phyloP scores from a whole-genome alignment of 176 grass and related monocot genomes.

The Dactylis glomerata region DNA sequence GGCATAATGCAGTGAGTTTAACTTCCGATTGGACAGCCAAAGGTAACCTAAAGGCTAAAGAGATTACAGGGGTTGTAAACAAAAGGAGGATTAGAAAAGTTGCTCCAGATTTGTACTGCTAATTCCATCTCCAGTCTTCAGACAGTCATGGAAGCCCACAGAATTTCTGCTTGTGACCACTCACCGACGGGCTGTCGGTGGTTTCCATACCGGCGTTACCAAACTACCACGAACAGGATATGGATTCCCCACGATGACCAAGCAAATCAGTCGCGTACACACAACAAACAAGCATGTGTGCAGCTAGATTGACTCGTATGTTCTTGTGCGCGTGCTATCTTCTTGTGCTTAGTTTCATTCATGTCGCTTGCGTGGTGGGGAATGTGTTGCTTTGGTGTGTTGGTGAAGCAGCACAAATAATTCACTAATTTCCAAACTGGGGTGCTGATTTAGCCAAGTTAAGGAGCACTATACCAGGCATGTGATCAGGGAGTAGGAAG shows the following conservation, averaged over 20 bases:
- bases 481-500: slow-evolving; percentile 35
- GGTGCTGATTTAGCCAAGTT: not conserved
- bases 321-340: not conserved
- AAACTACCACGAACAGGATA: not conserved
- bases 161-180: not conserved
- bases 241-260: not conserved
- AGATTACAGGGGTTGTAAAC: no score
- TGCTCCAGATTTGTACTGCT: no score
- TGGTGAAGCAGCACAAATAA: slow-evolving; percentile 33
- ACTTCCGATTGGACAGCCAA: no score
- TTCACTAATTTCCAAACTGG: slow-evolving; percentile 23
- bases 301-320: no score
- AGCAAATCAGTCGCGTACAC: slow-evolving; percentile 2
- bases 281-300: slow-evolving; percentile 27
- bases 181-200: not conserved
- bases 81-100: no score
- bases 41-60: no score
- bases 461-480: not conserved
- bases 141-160: not conserved
- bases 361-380: slow-evolving; percentile 28
- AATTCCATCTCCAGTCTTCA: no score
- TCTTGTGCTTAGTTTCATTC: not conserved
- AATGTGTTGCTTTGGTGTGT: slow-evolving; percentile 60
- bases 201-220: not conserved
- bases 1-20: no score